Evolutionary conservation across 805 yeast genomes (phyloP).

Genomic region (Ogataea populi-albae): DNA sequence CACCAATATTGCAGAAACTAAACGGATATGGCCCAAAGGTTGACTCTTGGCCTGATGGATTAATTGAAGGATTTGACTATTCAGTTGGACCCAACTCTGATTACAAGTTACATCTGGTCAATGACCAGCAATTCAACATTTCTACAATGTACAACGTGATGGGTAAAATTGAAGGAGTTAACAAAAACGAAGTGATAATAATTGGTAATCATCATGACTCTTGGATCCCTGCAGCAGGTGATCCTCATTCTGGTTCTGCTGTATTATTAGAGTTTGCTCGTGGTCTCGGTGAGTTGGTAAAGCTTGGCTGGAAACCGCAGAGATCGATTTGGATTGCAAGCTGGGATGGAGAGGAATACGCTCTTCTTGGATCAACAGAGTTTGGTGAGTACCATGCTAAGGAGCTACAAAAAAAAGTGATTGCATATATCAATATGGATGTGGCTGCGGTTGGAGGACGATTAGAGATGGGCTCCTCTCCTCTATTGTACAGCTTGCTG

Average conservation of each 20-base stretch:
- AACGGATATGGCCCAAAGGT: slow-evolving; percentile 54
- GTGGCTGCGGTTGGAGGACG: slow-evolving; percentile 57
- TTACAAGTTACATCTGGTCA: slow-evolving; percentile 50
- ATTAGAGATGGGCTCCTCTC: slow-evolving; percentile 55
- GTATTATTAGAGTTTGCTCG: slow-evolving; percentile 61
- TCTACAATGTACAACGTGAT: slow-evolving; percentile 62
- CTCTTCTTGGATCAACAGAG: slow-evolving; percentile 73
- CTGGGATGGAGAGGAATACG: slow-evolving; percentile 83
- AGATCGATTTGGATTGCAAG: slow-evolving; percentile 68
- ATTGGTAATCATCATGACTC: slow-evolving; percentile 80
- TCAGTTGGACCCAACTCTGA: slow-evolving; percentile 37
- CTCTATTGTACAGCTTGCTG: slow-evolving; percentile 50
- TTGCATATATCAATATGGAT: slow-evolving; percentile 71
- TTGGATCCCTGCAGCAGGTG: slow-evolving; percentile 78
- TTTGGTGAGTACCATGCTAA: slow-evolving; percentile 61
- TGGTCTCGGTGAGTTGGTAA: slow-evolving; percentile 48
- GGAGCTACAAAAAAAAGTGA: slow-evolving; percentile 45
- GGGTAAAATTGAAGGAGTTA: slow-evolving; percentile 57
- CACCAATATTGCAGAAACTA: slow-evolving; percentile 57
- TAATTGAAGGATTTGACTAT: slow-evolving; percentile 36
- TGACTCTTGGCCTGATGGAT: slow-evolving; percentile 29
- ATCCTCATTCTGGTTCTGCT: slow-evolving; percentile 75
- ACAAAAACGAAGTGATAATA: slow-evolving; percentile 52
- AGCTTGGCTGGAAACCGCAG: slow-evolving; percentile 68
- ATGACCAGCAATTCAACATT: slow-evolving; percentile 59